Evolutionary conservation across 768 basidiomycete species (phyloP).

Genomic region (Termitomyces sp.): DNA sequence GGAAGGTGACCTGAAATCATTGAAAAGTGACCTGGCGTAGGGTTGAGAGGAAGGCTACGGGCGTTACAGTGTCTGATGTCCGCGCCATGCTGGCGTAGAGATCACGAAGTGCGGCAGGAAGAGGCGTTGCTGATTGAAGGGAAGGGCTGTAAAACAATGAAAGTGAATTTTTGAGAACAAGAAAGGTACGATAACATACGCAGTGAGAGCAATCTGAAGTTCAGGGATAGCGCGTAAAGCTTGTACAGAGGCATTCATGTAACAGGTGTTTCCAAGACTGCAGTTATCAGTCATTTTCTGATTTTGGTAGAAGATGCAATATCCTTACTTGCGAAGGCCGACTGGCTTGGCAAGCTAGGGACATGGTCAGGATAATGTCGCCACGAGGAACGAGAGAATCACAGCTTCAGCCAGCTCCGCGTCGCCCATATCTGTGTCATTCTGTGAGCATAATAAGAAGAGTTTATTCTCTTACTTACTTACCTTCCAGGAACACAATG

Average conservation of each 20-base stretch:
- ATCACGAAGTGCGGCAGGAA: constrained; percentile 56
- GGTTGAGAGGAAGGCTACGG: constrained; percentile 60
- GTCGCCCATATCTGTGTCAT: constrained; percentile 75
- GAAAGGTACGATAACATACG: constrained; percentile 34
- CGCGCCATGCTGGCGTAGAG: constrained; percentile 71
- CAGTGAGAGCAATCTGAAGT: constrained; percentile 66
- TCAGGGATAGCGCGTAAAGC: constrained; percentile 92
- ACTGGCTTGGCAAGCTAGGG: constrained; percentile 73
- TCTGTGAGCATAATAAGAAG: background rate
- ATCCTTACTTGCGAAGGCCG: constrained; percentile 69
- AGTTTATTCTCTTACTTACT: constrained; percentile 10
- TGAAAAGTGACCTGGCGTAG: constrained; percentile 49
- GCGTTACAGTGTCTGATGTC: constrained; percentile 75
- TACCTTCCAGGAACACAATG: constrained; percentile 83
- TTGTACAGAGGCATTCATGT: constrained; percentile 96
- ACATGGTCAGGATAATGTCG: constrained; percentile 7
- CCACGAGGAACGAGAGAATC: constrained; percentile 21
- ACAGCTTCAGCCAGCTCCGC: constrained; percentile 77
- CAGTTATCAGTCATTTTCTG: background rate
- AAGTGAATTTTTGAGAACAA: background rate
- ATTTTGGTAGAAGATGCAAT: background rate
- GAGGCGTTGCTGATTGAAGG: constrained; percentile 36
- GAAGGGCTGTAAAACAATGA: constrained; percentile 25
- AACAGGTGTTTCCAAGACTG: constrained; percentile 91
- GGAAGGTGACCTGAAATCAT: background rate